Evolutionary conservation across 805 yeast genomes (phyloP).

Genomic region (Yarrowia yakushimensis): DNA sequence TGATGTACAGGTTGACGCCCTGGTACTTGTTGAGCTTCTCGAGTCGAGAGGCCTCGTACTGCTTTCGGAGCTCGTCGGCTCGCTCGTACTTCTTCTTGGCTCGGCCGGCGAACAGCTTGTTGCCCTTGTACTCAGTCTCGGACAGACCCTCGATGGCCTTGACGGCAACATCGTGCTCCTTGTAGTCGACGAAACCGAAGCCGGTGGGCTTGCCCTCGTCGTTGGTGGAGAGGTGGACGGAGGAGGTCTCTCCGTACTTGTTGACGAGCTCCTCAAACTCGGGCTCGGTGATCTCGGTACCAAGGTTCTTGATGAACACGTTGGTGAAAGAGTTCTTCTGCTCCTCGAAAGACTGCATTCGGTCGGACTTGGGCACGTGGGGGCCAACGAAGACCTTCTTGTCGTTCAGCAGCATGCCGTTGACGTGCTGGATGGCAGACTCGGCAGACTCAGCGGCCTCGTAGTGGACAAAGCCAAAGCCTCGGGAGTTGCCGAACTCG

Average conservation of each 20-base stretch:
- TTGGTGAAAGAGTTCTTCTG: conserved; percentile 92
- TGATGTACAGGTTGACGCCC: conserved; percentile 94
- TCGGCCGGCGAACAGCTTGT: conserved; percentile 90
- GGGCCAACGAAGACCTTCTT: conserved; percentile 94
- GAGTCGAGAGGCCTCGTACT: conserved; percentile 85
- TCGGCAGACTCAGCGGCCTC: conserved; percentile 88
- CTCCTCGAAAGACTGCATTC: conserved; percentile 88
- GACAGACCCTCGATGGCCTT: conserved; percentile 90
- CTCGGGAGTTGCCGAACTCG: conserved; percentile 84
- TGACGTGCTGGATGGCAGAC: conserved; percentile 93
- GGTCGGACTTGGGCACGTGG: conserved; percentile 88
- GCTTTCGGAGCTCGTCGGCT: conserved; percentile 89
- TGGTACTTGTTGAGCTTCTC: conserved; percentile 92
- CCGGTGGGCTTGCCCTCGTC: conserved; percentile 88
- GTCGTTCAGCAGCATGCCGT: conserved; percentile 97
- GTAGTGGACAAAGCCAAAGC: conserved; percentile 97
- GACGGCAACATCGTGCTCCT: conserved; percentile 79
- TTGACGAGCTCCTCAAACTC: conserved; percentile 70
- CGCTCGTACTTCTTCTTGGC: conserved; percentile 99
- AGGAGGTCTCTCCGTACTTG: conserved; percentile 75
- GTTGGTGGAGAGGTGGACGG: conserved; percentile 75
- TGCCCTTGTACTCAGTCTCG: conserved; percentile 80
- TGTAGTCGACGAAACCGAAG: conserved; percentile 93
- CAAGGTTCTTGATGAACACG: conserved; percentile 89
- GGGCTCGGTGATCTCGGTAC: conserved; percentile 50